Conservation (phyloP, 352 stramenopile species). For the Phytophthora vignae region DNA sequence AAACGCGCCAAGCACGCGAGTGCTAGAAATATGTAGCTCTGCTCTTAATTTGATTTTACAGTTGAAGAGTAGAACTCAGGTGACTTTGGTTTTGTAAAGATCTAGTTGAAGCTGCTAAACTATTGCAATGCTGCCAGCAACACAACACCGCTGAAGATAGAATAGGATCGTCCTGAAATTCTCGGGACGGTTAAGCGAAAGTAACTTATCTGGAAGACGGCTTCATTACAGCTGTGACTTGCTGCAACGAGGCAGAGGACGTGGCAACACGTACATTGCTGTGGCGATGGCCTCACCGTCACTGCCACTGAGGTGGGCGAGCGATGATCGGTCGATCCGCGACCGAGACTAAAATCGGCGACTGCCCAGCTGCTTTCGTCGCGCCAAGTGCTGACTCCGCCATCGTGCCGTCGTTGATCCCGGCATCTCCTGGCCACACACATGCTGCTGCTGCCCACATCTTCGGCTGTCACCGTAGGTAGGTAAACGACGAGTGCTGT, state of each 20-base stretch:
- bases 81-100: background rate
- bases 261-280: background rate
- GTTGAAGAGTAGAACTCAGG: background rate
- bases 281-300: background rate
- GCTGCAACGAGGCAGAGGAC: background rate
- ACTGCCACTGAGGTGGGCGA: slow-evolving; percentile 2
- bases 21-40: background rate
- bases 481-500: background rate
- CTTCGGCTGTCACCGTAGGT: background rate
- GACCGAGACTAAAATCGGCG: slow-evolving; percentile 18
- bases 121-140: no score
- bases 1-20: background rate
- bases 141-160: no score
- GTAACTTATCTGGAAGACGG: background rate
- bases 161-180: background rate
- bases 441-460: background rate
- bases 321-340: background rate
- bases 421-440: slow-evolving; percentile 3
- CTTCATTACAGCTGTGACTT: background rate
- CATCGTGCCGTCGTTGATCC: background rate
- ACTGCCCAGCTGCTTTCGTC: slow-evolving; percentile 10
- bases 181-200: background rate
- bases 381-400: slow-evolving; percentile 16
- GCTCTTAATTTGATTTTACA: background rate
- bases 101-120: background rate